Base-by-base conservation (phyloP, 2,329 filamentous ascomycete genomes). In the Aureobasidium leucospermi region DNA sequence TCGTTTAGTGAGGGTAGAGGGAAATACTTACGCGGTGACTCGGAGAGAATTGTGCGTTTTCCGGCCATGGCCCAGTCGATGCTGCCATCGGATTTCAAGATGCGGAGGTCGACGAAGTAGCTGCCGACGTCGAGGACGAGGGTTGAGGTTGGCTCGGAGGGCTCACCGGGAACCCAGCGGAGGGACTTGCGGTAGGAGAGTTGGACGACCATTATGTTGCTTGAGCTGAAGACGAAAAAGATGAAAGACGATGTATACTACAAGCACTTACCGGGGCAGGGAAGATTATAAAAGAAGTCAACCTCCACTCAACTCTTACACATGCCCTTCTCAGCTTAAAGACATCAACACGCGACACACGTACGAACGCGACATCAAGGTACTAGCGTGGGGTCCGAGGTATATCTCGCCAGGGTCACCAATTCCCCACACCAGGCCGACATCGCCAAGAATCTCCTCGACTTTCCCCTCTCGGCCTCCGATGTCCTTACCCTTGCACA, bases 41-140 rank as follows among this genome's bases (percentile, higher is more conserved):
- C 6, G n/a, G 52, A 52, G 2, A 61, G 53, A 9, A 49, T 34
- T 16, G 29, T 51, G 19, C 51, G 36, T 38, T 16, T 51, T 1
- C 59, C 59, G 6, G 59, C 59, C 59, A 61, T 61, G 8, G 34
- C 59, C 52, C 52, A 61, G 8, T 58, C 52, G n/a, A 61, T 57
- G n/a, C 19, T 19, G 4, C 13, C 9, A 28, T 38, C 29, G 6
- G 51, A 11, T 23, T 58, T 58, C 10, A 49, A 23, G 6, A 61
- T 43, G 7, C 59, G 43, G 11, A 61, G 46, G n/a, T 61, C 59
- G 45, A 61, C 38, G 19, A 57, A 61, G 23, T 13, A 58, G 29
- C 28, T 7, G 16, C 52, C 59, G 31, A 61, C 51, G 6, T 57
- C 43, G 34, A 61, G 32, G 9, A 61, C 59, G 4, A 61, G 52